phyloP scores from a whole-genome alignment of 1,139 yeast genomes.

The Yamadazyma diospyri region DNA sequence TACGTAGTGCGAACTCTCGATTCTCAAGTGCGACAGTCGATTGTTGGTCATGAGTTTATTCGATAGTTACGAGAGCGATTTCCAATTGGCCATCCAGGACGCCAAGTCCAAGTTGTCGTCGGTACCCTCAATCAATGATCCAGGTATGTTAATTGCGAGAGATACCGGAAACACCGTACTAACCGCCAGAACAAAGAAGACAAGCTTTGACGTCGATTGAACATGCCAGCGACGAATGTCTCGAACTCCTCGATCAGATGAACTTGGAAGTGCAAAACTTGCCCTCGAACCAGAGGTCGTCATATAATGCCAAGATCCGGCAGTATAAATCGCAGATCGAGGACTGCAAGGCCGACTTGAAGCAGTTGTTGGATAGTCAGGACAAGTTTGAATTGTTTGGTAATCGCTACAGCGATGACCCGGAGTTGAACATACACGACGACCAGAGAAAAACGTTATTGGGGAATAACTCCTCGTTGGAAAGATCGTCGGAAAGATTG shows the following conservation, averaged over 20 bases:
- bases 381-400: slow-evolving; percentile 71
- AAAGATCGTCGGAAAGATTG: slow-evolving; percentile 77
- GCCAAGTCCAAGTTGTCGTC: slow-evolving; percentile 64
- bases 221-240: slow-evolving; percentile 57
- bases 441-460: slow-evolving; percentile 81
- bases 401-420: slow-evolving; percentile 34
- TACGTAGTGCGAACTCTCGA: too few species aligned
- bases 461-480: slow-evolving; percentile 75
- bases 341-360: slow-evolving; percentile 50
- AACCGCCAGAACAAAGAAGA: slow-evolving; percentile 40
- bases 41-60: slow-evolving; percentile 59
- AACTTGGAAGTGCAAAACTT: slow-evolving; percentile 75
- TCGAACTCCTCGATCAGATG: slow-evolving; percentile 79
- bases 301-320: slow-evolving; percentile 68
- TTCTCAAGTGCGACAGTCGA: too few species aligned
- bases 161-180: slow-evolving; percentile 13
- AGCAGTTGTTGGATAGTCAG: slow-evolving; percentile 52
- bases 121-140: slow-evolving; percentile 43
- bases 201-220: slow-evolving; percentile 58
- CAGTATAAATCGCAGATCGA: slow-evolving; percentile 63
- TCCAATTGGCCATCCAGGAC: slow-evolving; percentile 67
- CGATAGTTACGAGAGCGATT: slow-evolving; percentile 69
- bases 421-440: slow-evolving; percentile 35
- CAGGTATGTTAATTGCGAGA: slow-evolving; percentile 40
- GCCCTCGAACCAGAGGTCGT: slow-evolving; percentile 66